These are phyloP conservation scores for Sporothrix curviconia DNA, from an alignment of 2,329 filamentous ascomycete genomes.

Conservation along the genomic window DNA sequence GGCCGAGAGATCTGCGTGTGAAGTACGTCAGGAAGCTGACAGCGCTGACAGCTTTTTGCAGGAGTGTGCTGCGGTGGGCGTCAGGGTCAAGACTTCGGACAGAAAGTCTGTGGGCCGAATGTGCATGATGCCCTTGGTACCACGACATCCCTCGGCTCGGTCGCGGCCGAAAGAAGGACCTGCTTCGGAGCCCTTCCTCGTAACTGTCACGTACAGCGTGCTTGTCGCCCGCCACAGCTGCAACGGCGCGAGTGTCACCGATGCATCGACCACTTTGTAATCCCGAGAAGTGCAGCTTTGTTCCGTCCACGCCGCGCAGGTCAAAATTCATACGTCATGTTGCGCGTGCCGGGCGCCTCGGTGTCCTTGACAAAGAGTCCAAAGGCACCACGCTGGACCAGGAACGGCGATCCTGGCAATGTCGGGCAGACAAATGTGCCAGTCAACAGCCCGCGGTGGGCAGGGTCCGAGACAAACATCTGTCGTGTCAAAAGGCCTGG, in stretches of 20 bases:
- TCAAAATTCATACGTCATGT: conserved; percentile 57
- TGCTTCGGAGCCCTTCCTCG: conserved; percentile 24
- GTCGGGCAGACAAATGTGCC: conserved; percentile 53
- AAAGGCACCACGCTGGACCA: conserved; percentile 52
- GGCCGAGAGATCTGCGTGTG: conserved; percentile 43
- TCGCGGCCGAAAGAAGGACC: no score
- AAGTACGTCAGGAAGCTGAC: conserved; percentile 51
- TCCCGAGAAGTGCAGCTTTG: conserved; percentile 52
- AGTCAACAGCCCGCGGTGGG: conserved; percentile 48
- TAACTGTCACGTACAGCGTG: conserved; percentile 56
- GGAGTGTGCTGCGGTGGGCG: conserved; percentile 39
- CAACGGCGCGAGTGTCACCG: conserved; percentile 47
- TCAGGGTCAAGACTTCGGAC: conserved; percentile 48
- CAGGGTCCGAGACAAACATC: conserved; percentile 40
- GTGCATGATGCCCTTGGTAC: conserved; percentile 54
- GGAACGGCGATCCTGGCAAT: conserved; percentile 51
- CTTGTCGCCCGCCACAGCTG: conserved; percentile 57
- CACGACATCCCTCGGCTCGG: no score
- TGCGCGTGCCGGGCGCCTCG: conserved; percentile 49
- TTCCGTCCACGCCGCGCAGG: conserved; percentile 48
- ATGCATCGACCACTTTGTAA: conserved; percentile 56
- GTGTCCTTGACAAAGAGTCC: conserved; percentile 49
- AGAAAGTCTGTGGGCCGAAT: conserved; percentile 49
- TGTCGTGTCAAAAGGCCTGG: conserved; percentile 46
- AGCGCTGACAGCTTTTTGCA: conserved; percentile 39